phyloP scores from a whole-genome alignment of 2,329 filamentous ascomycete species.

The Aspergillus oerlinghausenensis region DNA sequence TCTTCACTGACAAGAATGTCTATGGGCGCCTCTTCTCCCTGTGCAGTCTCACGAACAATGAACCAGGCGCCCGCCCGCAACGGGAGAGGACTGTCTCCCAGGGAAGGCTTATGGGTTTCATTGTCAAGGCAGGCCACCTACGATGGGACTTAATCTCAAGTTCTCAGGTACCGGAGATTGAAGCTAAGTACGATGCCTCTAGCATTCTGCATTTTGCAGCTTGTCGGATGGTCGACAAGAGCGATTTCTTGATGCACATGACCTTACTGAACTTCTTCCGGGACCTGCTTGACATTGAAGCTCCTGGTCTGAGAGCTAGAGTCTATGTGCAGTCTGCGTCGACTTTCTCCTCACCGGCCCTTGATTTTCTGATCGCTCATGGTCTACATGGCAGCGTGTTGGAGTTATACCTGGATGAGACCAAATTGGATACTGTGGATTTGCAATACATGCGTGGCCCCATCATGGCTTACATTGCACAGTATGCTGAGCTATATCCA shows the following conservation, averaged over 20 bases:
- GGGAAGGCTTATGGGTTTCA: conserved; percentile 55
- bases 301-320: conserved; percentile 30
- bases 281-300: conserved; percentile 46
- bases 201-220: conserved; percentile 54
- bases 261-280: conserved; percentile 55
- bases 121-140: conserved; percentile 50
- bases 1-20: conserved; percentile 58
- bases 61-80: conserved; percentile 41
- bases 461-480: conserved; percentile 54
- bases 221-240: conserved; percentile 52
- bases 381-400: conserved; percentile 49
- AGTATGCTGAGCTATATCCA: conserved; percentile 52
- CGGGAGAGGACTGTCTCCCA: conserved; percentile 57
- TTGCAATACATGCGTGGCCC: conserved; percentile 51
- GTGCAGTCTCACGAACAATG: conserved; percentile 43
- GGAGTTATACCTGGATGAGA: conserved; percentile 49
- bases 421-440: conserved; percentile 48
- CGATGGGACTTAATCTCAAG: conserved; percentile 52
- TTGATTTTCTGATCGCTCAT: conserved; percentile 51
- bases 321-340: conserved; percentile 30
- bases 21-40: conserved; percentile 54
- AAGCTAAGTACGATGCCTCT: conserved; percentile 37
- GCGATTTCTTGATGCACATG: conserved; percentile 58
- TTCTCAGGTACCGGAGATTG: conserved; percentile 51
- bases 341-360: conserved; percentile 36